Base-by-base conservation (phyloP, 2,329 filamentous ascomycete species). In the Aquanectria penicillioides region DNA sequence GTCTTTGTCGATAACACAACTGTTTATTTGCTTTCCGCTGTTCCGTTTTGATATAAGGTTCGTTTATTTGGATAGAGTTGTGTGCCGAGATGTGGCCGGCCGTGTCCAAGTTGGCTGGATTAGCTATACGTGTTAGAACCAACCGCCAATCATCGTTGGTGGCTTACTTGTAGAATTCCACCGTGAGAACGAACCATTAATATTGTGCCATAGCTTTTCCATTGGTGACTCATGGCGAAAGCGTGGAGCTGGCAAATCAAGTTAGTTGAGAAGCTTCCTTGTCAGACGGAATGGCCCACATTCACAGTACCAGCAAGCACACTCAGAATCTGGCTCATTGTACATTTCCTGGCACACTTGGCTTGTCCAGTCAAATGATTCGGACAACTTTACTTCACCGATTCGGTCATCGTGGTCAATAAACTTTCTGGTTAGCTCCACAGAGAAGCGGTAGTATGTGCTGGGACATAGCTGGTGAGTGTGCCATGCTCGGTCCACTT, bases 271-370 rank as follows among this genome's bases (percentile, higher is more conserved):
- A 5, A 13, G n/a, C 28, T 37, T 23, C 13, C n/a, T n/a, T n/a
- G n/a, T n/a, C n/a, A n/a, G n/a, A n/a, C n/a, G n/a, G n/a, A n/a
- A n/a, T n/a, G 31, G 13, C 29, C 7, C 20, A 62, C 59, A 33
- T 43, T 94, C 91, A 76, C 92, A 95, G 74, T 93, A 92, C 89
- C 90, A 93, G 74, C 90, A 93, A 1, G 86, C 89, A 69, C 90
- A 93, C 73, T 90, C 88, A 2, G 84, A 87, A 73, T 93, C 94
- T 9, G 90, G 81, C 51, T 88, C 83, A 13, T 78, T 75, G 64
- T 84, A 92, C n/a, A 77, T 73, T 28, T 85, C 83, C 66, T 90
- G 84, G 75, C 93, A 94, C 3, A 75, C 77, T 64, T 86, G 88
- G 69, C 81, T 85, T 0, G 91, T 94, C 84, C 86, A 91, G 70